These are phyloP conservation scores for Centaurea solstitialis DNA, from an alignment of 129 eudicot genomes.

Conservation along the genomic window DNA sequence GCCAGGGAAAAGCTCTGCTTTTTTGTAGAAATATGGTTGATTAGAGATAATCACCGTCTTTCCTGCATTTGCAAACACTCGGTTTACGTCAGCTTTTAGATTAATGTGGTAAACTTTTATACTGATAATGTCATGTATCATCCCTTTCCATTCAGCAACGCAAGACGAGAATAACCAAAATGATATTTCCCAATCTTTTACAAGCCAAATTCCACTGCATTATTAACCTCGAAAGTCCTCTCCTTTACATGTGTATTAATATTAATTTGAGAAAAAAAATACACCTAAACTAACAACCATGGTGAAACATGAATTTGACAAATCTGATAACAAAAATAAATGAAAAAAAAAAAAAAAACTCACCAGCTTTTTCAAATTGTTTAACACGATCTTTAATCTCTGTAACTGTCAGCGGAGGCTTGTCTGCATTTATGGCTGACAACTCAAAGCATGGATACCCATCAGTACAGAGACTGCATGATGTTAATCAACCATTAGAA, in stretches of 20 bases:
- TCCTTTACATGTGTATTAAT: background rate
- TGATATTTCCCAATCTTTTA: background rate
- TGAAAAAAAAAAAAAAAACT: constrained; percentile 27
- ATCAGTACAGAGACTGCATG: constrained; percentile 69
- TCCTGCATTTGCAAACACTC: constrained; percentile 52
- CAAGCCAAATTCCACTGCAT: background rate
- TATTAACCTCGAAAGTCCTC: background rate
- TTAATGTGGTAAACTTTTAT: background rate
- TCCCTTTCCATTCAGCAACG: background rate
- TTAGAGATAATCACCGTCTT: constrained; percentile 81
- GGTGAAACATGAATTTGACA: background rate
- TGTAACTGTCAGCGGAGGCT: constrained; percentile 73
- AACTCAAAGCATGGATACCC: constrained; percentile 96
- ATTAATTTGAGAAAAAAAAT: background rate
- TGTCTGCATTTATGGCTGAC: constrained; percentile 94
- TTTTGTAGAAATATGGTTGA: constrained; percentile 94
- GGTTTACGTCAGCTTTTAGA: background rate
- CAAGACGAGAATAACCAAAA: background rate
- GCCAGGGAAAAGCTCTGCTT: constrained; percentile 96
- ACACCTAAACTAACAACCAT: background rate
- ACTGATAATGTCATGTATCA: background rate
- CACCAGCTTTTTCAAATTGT: constrained; percentile 89
- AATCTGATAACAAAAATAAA: background rate
- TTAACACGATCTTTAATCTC: constrained; percentile 81
- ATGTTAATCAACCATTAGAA: constrained; percentile 4